phyloP scores from a whole-genome alignment of 805 yeast genomes.

The Wickerhamiella sergipiensis region DNA sequence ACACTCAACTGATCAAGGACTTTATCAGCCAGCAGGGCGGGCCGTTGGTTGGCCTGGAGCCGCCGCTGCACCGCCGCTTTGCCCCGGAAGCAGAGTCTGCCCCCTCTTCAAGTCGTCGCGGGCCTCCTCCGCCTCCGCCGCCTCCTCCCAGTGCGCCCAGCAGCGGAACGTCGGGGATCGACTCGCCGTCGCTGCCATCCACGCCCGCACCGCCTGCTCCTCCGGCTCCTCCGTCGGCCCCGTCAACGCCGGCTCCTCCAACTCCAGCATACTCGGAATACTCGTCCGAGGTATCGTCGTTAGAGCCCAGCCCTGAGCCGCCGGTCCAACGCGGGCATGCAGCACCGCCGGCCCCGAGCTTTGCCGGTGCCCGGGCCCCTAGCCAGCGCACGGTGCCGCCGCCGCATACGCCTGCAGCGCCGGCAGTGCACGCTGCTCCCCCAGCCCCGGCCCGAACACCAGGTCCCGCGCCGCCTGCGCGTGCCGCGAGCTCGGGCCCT shows the following conservation, averaged over 20 bases:
- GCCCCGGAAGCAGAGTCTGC: constrained; percentile 4
- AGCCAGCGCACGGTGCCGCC: background rate
- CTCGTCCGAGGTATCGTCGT: background rate
- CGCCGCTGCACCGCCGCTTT: constrained; percentile 58
- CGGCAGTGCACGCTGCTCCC: background rate
- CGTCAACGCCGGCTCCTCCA: constrained; percentile 4
- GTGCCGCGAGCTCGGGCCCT: background rate
- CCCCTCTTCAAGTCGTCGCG: constrained; percentile 26
- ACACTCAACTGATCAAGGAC: constrained; percentile 67
- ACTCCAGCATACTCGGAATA: background rate
- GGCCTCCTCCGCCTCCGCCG: constrained; percentile 26
- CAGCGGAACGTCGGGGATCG: background rate
- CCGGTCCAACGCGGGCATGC: background rate
- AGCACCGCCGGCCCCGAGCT: background rate
- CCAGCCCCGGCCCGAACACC: background rate
- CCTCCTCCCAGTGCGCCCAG: constrained; percentile 4
- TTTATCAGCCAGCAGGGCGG: constrained; percentile 65
- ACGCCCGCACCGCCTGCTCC: background rate
- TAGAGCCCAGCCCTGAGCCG: background rate
- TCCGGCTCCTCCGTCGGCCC: constrained; percentile 3
- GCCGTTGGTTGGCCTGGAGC: constrained; percentile 69
- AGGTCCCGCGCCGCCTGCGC: constrained; percentile 4
- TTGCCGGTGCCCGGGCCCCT: background rate
- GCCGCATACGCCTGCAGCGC: background rate
- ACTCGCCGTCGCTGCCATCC: background rate